phyloP scores from a whole-genome alignment of 768 basidiomycete species.

The Lyophyllum semitale region DNA sequence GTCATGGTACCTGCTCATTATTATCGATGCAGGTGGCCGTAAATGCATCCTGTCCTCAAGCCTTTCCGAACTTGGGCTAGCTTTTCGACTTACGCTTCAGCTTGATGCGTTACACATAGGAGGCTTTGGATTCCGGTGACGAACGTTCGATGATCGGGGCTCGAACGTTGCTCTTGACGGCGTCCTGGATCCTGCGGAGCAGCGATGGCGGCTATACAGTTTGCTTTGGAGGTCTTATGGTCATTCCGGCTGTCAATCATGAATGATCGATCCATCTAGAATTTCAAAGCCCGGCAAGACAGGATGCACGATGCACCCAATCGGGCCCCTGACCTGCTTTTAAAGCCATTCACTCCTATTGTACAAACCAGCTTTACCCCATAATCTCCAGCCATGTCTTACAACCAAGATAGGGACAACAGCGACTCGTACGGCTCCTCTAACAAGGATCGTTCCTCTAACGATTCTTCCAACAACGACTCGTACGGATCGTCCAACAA shows the following conservation, averaged over 20 bases:
- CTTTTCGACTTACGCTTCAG: not conserved
- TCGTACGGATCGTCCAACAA: slow-evolving; percentile 22
- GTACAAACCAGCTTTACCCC: not conserved
- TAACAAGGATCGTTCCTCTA: slow-evolving; percentile 17
- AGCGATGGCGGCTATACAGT: too few relatives aligned
- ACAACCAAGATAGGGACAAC: slow-evolving; percentile 21
- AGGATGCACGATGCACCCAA: not conserved
- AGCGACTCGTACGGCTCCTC: slow-evolving; percentile 21
- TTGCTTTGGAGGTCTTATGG: not conserved
- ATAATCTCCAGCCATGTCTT: slow-evolving; percentile 18
- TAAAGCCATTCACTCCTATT: not conserved
- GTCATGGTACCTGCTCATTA: not conserved
- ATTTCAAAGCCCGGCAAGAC: not conserved
- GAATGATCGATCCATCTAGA: slow-evolving; percentile 1
- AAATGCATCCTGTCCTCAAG: not conserved
- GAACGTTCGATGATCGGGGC: not conserved
- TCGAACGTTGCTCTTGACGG: not conserved
- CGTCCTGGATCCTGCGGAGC: not conserved
- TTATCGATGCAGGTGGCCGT: not conserved
- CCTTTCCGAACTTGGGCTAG: not conserved
- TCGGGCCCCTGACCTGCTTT: not conserved
- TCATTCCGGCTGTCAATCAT: slow-evolving; percentile 12
- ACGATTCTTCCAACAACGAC: slow-evolving; percentile 18
- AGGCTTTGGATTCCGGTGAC: not conserved
- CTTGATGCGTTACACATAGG: not conserved